phyloP scores from a whole-genome alignment of 805 yeast species.

The Grigorovia jiainica region DNA sequence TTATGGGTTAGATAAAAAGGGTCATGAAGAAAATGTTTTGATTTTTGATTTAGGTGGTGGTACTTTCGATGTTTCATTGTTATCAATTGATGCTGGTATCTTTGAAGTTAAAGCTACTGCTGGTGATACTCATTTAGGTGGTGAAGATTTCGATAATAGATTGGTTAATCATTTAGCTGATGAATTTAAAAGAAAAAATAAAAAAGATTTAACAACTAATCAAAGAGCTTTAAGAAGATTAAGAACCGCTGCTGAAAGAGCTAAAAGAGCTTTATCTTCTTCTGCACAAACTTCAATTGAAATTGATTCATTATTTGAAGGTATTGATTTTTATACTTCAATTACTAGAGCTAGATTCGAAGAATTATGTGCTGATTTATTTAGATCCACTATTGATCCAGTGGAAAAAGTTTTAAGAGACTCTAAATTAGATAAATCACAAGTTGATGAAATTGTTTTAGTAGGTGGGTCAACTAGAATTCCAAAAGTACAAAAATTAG shows the following conservation, averaged over 20 bases:
- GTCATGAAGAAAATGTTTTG: conserved; percentile 76
- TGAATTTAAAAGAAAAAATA: conserved; percentile 93
- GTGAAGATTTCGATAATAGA: conserved; percentile 96
- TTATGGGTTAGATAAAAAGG: conserved; percentile 77
- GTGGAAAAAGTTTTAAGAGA: conserved; percentile 92
- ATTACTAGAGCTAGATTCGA: conserved; percentile 96
- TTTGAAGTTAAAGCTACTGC: conserved; percentile 90
- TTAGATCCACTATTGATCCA: conserved; percentile 90
- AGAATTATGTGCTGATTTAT: conserved; percentile 87
- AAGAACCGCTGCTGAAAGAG: conserved; percentile 97
- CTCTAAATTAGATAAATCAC: conserved; percentile 81
- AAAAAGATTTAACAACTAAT: conserved; percentile 80
- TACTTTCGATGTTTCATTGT: conserved; percentile 90
- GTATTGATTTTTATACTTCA: conserved; percentile 92
- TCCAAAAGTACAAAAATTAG: conserved; percentile 93
- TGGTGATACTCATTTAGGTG: conserved; percentile 75
- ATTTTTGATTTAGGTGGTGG: conserved; percentile 97
- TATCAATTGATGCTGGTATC: conserved; percentile 91
- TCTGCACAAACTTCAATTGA: conserved; percentile 92
- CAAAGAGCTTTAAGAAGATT: conserved; percentile 95
- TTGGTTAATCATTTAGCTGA: conserved; percentile 81
- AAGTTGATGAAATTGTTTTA: conserved; percentile 83
- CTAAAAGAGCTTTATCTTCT: conserved; percentile 95
- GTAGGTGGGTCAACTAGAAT: conserved; percentile 99
- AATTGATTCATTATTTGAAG: conserved; percentile 90